Percentiles rank a stretch among this genome's conserved stretches.
phyloP scores from a whole-genome alignment of 2,329 filamentous ascomycete species.

The Ascochyta rabiei region DNA sequence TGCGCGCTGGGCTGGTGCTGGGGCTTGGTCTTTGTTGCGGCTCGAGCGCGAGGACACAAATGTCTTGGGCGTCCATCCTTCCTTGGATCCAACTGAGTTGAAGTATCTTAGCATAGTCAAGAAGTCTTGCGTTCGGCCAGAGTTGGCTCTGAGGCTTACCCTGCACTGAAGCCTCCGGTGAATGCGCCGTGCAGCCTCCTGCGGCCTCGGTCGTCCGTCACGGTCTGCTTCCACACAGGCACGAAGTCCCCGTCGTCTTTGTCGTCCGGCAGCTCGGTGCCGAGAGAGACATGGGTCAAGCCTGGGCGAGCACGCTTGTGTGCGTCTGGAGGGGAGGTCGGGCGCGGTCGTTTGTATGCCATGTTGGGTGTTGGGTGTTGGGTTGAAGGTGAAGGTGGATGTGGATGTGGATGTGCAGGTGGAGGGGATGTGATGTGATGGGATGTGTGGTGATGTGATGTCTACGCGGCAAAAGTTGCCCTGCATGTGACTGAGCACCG shows the following conservation, averaged over 20 bases:
- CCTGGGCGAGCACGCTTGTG: constrained; percentile 75
- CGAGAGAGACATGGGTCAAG: constrained; percentile 54
- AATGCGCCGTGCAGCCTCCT: constrained; percentile 95
- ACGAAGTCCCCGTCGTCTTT: constrained; percentile 92
- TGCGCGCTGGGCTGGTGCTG: constrained; percentile 69
- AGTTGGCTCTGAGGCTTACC: constrained; percentile 62
- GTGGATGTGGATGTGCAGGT: background rate
- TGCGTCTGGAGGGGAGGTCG: constrained; percentile 44
- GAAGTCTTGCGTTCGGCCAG: constrained; percentile 33
- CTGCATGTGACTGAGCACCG: background rate
- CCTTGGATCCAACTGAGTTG: constrained; percentile 97
- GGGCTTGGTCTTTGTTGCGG: constrained; percentile 70
- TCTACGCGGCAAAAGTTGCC: background rate
- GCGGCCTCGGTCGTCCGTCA: constrained; percentile 87
- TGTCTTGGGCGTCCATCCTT: constrained; percentile 92
- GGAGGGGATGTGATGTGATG: no score
- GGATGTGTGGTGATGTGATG: background rate
- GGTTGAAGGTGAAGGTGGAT: background rate
- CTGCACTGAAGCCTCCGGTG: constrained; percentile 94
- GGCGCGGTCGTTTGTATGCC: constrained; percentile 44
- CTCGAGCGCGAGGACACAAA: constrained; percentile 89
- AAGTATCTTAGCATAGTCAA: constrained; percentile 73
- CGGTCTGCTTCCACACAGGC: constrained; percentile 98
- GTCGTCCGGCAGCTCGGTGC: constrained; percentile 80
- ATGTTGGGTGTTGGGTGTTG: constrained; percentile 26